phyloP scores from a whole-genome alignment of 805 yeast genomes.

The Sugiyamaella americana region DNA sequence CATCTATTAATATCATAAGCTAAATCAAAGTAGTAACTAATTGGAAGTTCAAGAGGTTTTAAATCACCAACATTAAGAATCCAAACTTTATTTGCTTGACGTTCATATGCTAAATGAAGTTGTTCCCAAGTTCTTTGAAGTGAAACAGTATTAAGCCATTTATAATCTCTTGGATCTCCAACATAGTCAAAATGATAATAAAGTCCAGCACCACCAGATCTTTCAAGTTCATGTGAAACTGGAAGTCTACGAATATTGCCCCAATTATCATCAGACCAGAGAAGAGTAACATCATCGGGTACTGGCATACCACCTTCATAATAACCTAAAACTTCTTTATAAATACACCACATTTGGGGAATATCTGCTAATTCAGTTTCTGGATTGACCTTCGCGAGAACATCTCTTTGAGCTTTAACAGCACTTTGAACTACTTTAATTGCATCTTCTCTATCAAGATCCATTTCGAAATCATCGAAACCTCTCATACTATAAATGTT shows the following conservation, averaged over 20 bases:
- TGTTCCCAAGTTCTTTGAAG: conserved; percentile 28
- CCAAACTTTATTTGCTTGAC: conserved; percentile 24
- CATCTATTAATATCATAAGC: conserved; percentile 17
- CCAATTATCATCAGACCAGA: conserved; percentile 31
- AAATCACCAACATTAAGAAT: conserved; percentile 30
- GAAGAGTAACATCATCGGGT: conserved; percentile 23
- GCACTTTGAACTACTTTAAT: conserved; percentile 9
- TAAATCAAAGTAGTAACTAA: conserved; percentile 22
- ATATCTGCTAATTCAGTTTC: conserved; percentile 8
- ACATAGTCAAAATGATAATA: conserved; percentile 31
- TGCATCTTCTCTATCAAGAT: conserved; percentile 13
- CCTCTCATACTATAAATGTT: conserved; percentile 12
- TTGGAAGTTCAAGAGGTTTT: conserved; percentile 28
- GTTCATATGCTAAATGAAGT: conserved; percentile 24
- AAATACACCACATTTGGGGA: conserved; percentile 21
- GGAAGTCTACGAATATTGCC: conserved; percentile 31
- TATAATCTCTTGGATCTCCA: conserved; percentile 29
- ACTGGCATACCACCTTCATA: conserved; percentile 17
- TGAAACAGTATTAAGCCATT: conserved; percentile 29
- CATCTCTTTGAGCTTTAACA: conserved; percentile 11
- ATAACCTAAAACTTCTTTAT: conserved; percentile 18
- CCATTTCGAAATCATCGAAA: conserved; percentile 17
- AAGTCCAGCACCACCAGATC: conserved; percentile 30
- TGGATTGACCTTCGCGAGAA: conserved; percentile 3
- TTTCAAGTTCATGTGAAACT: conserved; percentile 19